Evolutionary conservation across 305 asterid genomes (phyloP).

Genomic region (Fraxinus xanthoxyloides): DNA sequence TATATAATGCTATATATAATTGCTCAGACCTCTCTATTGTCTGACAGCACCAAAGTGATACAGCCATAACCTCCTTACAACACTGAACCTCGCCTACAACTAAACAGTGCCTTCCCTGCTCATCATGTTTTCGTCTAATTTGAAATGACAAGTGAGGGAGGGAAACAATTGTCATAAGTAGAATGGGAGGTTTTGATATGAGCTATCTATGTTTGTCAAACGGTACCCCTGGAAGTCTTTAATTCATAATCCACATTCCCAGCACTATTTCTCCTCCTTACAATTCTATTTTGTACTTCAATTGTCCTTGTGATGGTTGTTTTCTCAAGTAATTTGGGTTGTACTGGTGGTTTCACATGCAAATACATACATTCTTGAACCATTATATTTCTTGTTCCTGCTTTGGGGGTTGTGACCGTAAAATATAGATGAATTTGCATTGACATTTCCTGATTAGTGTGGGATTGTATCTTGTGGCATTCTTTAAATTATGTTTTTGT

Average conservation of each 20-base stretch:
- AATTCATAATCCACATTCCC: not conserved
- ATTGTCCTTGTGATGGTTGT: not conserved
- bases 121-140: not conserved
- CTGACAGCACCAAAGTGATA: not conserved
- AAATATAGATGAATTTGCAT: not conserved
- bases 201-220: not conserved
- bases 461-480: not conserved
- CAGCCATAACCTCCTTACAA: not conserved
- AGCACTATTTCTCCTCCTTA: not conserved
- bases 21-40: not conserved
- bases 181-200: not conserved
- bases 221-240: not conserved
- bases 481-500: not conserved
- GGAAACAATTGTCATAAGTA: not conserved
- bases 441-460: not conserved
- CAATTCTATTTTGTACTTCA: not conserved
- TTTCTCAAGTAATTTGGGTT: not conserved
- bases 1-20: not conserved
- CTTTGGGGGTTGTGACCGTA: constrained; percentile 5
- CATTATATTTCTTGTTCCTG: not conserved
- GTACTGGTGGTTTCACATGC: not conserved
- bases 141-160: not conserved
- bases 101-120: not conserved
- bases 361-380: not conserved
- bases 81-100: not conserved